phyloP scores from a whole-genome alignment of 2,329 filamentous ascomycete species.

The Fusarium circinatum region DNA sequence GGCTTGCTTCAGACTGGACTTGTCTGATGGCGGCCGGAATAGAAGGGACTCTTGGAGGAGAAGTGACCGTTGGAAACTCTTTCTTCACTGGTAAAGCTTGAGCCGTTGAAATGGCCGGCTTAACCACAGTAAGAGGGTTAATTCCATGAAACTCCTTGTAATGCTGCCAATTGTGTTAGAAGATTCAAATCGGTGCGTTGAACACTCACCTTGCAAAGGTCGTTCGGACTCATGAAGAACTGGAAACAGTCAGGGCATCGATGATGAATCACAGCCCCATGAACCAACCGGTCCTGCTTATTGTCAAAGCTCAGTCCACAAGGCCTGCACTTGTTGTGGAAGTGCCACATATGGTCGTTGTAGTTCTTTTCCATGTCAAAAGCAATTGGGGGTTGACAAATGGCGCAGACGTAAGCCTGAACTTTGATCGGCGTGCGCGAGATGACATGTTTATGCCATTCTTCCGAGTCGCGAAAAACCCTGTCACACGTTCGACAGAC shows the following conservation, averaged over 20 bases:
- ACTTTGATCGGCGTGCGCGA: not conserved
- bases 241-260: not conserved
- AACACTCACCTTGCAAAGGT: not conserved
- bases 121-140: not conserved
- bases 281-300: not conserved
- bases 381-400: not conserved
- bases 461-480: not conserved
- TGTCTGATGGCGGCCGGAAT: accelerated
- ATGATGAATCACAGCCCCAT: not conserved
- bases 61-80: not conserved
- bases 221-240: not conserved
- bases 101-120: not conserved
- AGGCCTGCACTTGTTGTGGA: not conserved
- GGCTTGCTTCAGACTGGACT: accelerated
- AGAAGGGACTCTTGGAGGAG: not conserved
- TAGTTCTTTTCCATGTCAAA: not conserved
- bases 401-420: accelerated
- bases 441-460: not conserved
- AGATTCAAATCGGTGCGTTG: accelerated
- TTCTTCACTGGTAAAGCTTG: not conserved
- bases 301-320: not conserved
- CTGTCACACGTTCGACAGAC: not conserved
- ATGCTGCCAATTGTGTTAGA: not conserved
- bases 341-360: not conserved
- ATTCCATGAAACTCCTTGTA: not conserved